Conservation (phyloP, 441 rosid species). For the Macaranga tanarius region DNA sequence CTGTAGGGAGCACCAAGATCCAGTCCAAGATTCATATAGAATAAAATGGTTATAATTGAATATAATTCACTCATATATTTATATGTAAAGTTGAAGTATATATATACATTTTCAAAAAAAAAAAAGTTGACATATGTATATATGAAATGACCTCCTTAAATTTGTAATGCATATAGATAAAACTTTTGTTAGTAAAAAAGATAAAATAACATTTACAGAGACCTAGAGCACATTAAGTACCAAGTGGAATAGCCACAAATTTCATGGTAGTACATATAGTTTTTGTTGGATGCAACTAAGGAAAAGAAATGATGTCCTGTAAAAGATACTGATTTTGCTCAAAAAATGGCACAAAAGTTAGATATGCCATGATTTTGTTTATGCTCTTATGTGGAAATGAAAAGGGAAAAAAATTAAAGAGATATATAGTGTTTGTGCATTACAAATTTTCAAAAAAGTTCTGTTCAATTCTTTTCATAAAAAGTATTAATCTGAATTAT, state of each 20-base stretch:
- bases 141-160: neutral
- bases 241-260: neutral
- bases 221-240: neutral
- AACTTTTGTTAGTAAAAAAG: neutral
- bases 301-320: slow-evolving; percentile 1
- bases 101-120: too few species aligned
- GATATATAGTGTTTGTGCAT: neutral
- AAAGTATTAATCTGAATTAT: too few species aligned
- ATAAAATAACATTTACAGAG: neutral
- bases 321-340: slow-evolving; percentile 5
- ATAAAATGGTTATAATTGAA: neutral
- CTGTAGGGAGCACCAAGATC: slow-evolving; percentile 10
- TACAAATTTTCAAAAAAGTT: neutral
- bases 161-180: neutral
- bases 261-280: neutral
- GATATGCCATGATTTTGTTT: slow-evolving; percentile 27
- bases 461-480: too few species aligned
- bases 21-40: neutral
- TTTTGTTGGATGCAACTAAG: slow-evolving; percentile 11
- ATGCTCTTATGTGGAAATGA: neutral
- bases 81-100: too few species aligned
- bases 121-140: too few species aligned
- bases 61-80: too few species aligned
- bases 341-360: slow-evolving; percentile 17
- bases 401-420: neutral